phyloP scores from a whole-genome alignment of 2,329 filamentous ascomycete species.

The Fusarium sp. region DNA sequence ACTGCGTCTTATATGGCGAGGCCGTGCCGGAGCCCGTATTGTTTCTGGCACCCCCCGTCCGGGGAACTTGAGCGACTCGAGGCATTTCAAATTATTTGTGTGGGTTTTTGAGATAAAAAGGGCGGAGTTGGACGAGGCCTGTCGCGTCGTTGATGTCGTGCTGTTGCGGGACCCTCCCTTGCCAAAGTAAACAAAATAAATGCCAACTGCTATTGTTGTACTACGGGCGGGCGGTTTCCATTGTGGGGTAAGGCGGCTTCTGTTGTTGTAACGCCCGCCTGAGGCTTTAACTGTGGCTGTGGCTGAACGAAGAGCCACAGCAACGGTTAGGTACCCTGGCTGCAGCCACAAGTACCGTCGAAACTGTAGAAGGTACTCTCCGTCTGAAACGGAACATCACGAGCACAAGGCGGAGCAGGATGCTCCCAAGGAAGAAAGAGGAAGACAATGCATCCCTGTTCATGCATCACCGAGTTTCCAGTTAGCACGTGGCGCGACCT shows the following conservation, averaged over 20 bases:
- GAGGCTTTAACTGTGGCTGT: slow-evolving; percentile 31
- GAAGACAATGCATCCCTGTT: slow-evolving; percentile 10
- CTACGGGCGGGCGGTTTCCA: neutral
- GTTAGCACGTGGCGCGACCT: slow-evolving; percentile 26
- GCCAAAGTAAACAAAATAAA: slow-evolving; percentile 49
- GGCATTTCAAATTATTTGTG: slow-evolving; percentile 58
- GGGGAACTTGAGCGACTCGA: slow-evolving; percentile 67
- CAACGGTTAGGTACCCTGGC: neutral
- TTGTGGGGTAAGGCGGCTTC: slow-evolving; percentile 29
- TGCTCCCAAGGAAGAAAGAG: slow-evolving; percentile 19
- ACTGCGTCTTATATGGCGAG: slow-evolving; percentile 68
- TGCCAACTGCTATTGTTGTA: slow-evolving; percentile 5
- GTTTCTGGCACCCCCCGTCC: slow-evolving; percentile 59
- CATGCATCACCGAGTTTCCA: slow-evolving; percentile 10
- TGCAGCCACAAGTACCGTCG: neutral
- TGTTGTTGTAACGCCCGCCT: slow-evolving; percentile 29
- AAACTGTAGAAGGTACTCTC: slow-evolving; percentile 4
- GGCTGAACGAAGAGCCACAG: slow-evolving; percentile 10
- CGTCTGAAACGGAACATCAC: slow-evolving; percentile 29
- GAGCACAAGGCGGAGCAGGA: neutral
- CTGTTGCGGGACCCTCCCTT: slow-evolving; percentile 40
- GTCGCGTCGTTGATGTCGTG: slow-evolving; percentile 43
- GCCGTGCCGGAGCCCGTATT: slow-evolving; percentile 59
- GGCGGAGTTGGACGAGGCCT: slow-evolving; percentile 38
- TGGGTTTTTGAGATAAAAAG: slow-evolving; percentile 30